Conservation (phyloP, 2,329 filamentous ascomycete genomes). For the Fusarium hostae region DNA sequence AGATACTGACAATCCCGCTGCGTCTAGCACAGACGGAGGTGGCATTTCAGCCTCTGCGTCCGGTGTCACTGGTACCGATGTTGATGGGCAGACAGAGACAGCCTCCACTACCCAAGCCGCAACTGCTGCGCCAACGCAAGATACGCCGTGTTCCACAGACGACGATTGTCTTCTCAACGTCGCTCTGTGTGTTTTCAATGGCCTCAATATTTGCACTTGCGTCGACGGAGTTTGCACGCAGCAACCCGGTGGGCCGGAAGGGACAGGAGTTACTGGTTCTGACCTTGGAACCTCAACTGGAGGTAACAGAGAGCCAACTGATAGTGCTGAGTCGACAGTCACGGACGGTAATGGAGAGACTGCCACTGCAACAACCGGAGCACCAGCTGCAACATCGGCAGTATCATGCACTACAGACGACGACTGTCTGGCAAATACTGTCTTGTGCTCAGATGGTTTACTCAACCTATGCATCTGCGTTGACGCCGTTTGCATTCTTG, state of each 20-base stretch:
- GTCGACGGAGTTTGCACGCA: slow-evolving; percentile 12
- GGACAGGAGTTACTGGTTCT: not conserved
- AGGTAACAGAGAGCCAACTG: not conserved
- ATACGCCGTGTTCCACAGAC: not conserved
- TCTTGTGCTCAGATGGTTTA: not conserved
- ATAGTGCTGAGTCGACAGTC: not conserved
- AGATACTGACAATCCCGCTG: not conserved
- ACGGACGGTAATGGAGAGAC: not conserved
- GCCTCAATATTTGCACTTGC: slow-evolving; percentile 9
- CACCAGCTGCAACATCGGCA: not conserved
- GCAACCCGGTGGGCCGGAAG: not conserved
- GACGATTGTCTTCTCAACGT: slow-evolving; percentile 1
- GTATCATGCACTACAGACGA: not conserved
- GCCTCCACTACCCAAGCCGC: not conserved
- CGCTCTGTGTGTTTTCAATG: slow-evolving; percentile 3
- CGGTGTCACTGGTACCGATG: not conserved
- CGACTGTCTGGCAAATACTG: not conserved
- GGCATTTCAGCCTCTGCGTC: not conserved
- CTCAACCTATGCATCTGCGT: slow-evolving; percentile 1
- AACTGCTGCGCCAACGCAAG: not conserved
- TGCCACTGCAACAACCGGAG: not conserved
- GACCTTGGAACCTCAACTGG: not conserved
- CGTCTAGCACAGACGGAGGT: not conserved
- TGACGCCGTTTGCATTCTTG: not conserved
- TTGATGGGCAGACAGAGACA: not conserved